Base-by-base conservation (phyloP, 352 stramenopile species). In the Phytophthora rubi region DNA sequence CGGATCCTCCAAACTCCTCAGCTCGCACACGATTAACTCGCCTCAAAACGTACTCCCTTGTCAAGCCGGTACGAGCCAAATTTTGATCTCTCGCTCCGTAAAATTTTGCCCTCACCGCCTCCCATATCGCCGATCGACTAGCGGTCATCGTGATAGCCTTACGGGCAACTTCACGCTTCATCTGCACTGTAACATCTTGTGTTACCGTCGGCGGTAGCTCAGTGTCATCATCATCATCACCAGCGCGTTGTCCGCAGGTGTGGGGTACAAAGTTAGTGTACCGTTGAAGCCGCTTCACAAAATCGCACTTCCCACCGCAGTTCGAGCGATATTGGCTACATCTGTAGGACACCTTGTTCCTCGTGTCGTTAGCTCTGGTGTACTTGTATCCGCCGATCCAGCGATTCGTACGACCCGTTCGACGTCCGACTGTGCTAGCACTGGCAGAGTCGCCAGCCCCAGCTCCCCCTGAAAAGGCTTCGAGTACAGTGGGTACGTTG, bases 1-100 rank as follows among this genome's bases (percentile, higher is more conserved):
- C 33, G 6, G 53, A 59, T 18, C 53, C 53, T 2, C 53, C 53
- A 59, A 59, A 59, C n/a, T 33, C 53, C 7, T 49, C 53, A 9
- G 33, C 35, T 10, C 53, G 32, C 1, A 21, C 33, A 18, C 33
- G 53, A 12, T 59, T 59, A 0, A 49, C 53, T 7, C 33, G 53
- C 18, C 53, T 18, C 30, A 59, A 16, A 4, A 59, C 53, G 2
- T 51, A 23, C 5, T 59, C 35, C 10, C 35, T 26, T 23, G 16
- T 26, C 15, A 57, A 26, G 3, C 52, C 52, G 16, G 10, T 42
- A 44, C 21, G n/a, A 15, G 15, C 52, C 15, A 32, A 5, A 15
- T 21, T 57, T 42, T 6, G 2, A 26, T 28, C 30, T 13, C 9
- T 3, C 12, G 7, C 3, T 6, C 45, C 18, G 45, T 53, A 53